A percentile compares a stretch with the other conserved stretches of the same genome.
These are phyloP conservation scores for Ceratocystis harringtonii DNA, from an alignment of 2,329 filamentous ascomycete genomes.

Conservation along the genomic window DNA sequence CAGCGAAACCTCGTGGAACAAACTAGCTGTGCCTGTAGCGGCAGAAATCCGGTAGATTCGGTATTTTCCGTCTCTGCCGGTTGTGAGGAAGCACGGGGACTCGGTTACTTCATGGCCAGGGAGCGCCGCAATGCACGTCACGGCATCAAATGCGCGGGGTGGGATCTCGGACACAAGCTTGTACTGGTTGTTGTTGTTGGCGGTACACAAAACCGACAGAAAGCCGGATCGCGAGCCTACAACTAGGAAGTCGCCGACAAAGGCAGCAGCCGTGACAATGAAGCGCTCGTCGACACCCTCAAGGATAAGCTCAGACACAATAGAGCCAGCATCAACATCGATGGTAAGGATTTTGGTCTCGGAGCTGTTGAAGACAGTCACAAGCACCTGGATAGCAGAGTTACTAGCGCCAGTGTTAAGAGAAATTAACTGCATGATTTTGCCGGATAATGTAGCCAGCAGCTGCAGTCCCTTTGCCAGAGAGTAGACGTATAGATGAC, in stretches of 20 bases:
- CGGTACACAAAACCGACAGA: slow-evolving; percentile 27
- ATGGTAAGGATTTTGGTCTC: slow-evolving; percentile 32
- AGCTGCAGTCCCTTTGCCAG: slow-evolving; percentile 23
- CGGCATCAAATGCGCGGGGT: slow-evolving; percentile 34
- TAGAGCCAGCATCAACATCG: slow-evolving; percentile 22
- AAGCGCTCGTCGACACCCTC: slow-evolving; percentile 34
- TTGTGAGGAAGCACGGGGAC: slow-evolving; percentile 45
- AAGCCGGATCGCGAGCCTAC: slow-evolving; percentile 41
- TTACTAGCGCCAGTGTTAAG: slow-evolving; percentile 6
- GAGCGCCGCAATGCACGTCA: slow-evolving; percentile 49
- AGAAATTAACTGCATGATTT: slow-evolving; percentile 37
- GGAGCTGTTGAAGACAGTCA: slow-evolving; percentile 33
- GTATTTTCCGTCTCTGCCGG: slow-evolving; percentile 62
- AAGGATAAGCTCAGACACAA: slow-evolving; percentile 24
- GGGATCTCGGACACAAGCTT: slow-evolving; percentile 12
- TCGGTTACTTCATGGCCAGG: slow-evolving; percentile 21
- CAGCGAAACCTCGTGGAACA: slow-evolving; percentile 53
- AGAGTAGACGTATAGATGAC: slow-evolving; percentile 33
- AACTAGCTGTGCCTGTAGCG: slow-evolving; percentile 19
- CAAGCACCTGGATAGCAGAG: slow-evolving; percentile 25
- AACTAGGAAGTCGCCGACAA: slow-evolving; percentile 30
- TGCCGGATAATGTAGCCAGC: slow-evolving; percentile 30
- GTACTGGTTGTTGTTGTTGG: slow-evolving; percentile 8
- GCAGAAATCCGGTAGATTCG: slow-evolving; percentile 41
- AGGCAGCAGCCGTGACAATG: slow-evolving; percentile 33